A percentile compares a stretch with the other conserved stretches of the same genome.
Conservation (phyloP, 2,329 filamentous ascomycete species). For the Fusarium oligoseptatum region DNA sequence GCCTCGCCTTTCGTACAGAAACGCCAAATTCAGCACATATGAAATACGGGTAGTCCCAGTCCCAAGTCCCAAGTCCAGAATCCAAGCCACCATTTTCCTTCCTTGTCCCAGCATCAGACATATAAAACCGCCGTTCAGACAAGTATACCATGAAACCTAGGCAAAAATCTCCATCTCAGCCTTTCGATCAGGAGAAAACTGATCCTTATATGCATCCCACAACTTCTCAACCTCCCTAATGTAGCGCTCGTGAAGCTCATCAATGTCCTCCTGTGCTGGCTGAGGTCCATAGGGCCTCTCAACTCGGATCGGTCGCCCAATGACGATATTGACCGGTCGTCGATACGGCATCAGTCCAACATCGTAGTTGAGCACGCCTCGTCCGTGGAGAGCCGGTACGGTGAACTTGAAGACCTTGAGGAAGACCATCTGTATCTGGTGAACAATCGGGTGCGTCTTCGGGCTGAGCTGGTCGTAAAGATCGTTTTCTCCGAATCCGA, state of each 20-base stretch:
- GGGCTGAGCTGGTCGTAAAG: slow-evolving; percentile 91
- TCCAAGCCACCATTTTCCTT: not conserved
- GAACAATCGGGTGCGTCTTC: slow-evolving; percentile 81
- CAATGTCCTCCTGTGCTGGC: slow-evolving; percentile 81
- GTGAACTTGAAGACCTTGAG: slow-evolving; percentile 94
- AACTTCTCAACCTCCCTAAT: slow-evolving; percentile 78
- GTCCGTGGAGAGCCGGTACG: slow-evolving; percentile 87
- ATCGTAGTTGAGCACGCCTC: slow-evolving; percentile 97
- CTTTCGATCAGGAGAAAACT: slow-evolving; percentile 73
- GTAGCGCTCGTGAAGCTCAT: slow-evolving; percentile 84
- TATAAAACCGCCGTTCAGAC: not conserved
- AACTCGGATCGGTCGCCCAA: slow-evolving; percentile 84
- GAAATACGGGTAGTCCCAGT: not conserved
- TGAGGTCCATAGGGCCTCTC: slow-evolving; percentile 66
- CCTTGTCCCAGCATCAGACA: not conserved
- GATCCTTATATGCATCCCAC: slow-evolving; percentile 84
- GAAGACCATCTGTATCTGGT: slow-evolving; percentile 84
- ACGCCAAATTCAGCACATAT: slow-evolving; percentile 12
- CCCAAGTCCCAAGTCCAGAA: not conserved
- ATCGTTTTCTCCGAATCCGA: slow-evolving; percentile 96
- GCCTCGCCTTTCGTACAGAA: not conserved
- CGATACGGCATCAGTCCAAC: slow-evolving; percentile 96
- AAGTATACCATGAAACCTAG: slow-evolving; percentile 48
- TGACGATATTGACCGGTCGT: slow-evolving; percentile 87
- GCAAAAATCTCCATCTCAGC: slow-evolving; percentile 77